Base-by-base conservation (phyloP, 225 moss, liverwort and hornwort genomes). In the Bryoerythrophyllum caledonicum region DNA sequence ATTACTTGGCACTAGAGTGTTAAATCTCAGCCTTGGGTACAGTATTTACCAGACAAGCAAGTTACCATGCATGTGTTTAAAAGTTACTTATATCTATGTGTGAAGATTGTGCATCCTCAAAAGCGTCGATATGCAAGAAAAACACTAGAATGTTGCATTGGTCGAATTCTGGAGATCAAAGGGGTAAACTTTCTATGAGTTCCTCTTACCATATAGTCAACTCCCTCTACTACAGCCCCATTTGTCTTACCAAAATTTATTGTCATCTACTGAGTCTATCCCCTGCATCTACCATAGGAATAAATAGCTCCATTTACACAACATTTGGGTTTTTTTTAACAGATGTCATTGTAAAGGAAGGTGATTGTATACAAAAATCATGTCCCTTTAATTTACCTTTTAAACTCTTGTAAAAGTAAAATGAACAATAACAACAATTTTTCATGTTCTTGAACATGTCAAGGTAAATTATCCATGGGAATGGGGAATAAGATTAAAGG, bases 51-150 rank as follows among this genome's bases (percentile, higher is more conserved):
- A 44, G 44, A 17, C 19, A 1, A 19, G 1, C 48, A 49, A 49
- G 19, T 6, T 1, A 51, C 16, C 27, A 40, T 24, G 20, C 12
- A 21, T 23, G 10, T 20, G 32, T 12, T 14, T 3, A 40, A n/a
- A 76, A 52, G 2, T 44, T 51, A 6, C 16, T 2, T 78, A 20
- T 61, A 34, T 44, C 0, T 48, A 4, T 53, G 25, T 43, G 3
- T 78, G 28, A 73, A 99, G 99, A 92, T 99, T 70, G 83, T 99
- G 14, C 99, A 99, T 71, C 93, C 99, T 52, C 99, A 99, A 85
- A 99, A 99, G 73, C 89, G 93, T 1, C 77, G 76, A 10, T 86
- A 82, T 86, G 91, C 88, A 57, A 88, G 90, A 27, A 90, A 83
- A 62, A 89, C 91, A 11, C 24, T 99, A 35, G 89, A 99, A 17